Evolutionary conservation across 768 basidiomycete species (phyloP), one percentile per base, ranked within the genome.

Genomic region (Baorangia bicolor): DNA sequence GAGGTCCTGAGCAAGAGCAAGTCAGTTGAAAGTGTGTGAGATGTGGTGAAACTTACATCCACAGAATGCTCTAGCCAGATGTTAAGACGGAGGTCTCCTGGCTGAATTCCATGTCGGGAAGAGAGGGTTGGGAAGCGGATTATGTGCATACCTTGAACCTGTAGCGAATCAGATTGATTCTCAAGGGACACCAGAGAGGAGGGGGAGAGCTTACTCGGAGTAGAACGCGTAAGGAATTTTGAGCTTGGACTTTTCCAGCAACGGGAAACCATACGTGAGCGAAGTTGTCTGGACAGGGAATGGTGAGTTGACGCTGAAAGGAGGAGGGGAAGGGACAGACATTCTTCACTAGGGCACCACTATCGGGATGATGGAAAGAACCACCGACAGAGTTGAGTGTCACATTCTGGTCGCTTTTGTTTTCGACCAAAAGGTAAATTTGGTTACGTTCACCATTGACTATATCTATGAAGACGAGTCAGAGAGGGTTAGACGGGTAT

Each of bases 361-460:
- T 83, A 43, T 87, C 82, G 6, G 87, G 78, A 60, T 89, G 74
- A 58, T 83, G 81, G 62, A 93, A 75, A 34, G 88, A 85, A 40
- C 87, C 90, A 49, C 81, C 79, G 55, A 89, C 77, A 62, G 73
- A 79, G 56, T 83, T 68, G 18, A 93, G 73, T 2, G 88, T 90
- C 46, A 88, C 77, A 59, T 92, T 89, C 63, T 78, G 79, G 61
- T 81, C 81, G 12, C 88, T 87, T 69, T 82, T 88, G 73, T 91
- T 94, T 71, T 91, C 90, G 13, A 93, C 77, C 27, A 77, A 71
- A 46, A 94, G 71, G 25, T 73, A 72, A 33, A 94, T 74, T 31
- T 79, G 74, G 67, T 92, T 94, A 66, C 80, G 83, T 76, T 91
- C 88, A 55, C 91, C 91, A 62, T 94, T 94, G 31, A 92, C 84